Conservation (phyloP, 2,329 filamentous ascomycete species). For the Phaeosphaeriaceae sp. region DNA sequence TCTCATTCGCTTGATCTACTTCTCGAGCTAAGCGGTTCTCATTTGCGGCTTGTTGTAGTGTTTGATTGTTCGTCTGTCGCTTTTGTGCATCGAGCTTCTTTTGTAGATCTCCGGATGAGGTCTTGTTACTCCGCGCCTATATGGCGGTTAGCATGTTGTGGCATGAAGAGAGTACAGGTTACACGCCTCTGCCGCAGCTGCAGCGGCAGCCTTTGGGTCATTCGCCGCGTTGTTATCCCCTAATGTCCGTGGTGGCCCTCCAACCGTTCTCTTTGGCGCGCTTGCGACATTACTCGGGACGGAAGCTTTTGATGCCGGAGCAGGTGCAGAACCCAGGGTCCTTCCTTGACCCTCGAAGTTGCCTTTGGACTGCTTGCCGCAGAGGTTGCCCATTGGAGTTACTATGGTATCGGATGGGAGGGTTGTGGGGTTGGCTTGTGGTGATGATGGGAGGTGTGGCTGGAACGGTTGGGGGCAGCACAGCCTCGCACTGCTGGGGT, state of each 20-base stretch:
- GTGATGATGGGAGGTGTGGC: conserved; percentile 6
- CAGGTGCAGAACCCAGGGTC: conserved; percentile 66
- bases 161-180: conserved; percentile 1
- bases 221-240: conserved; percentile 57
- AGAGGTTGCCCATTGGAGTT: conserved; percentile 79
- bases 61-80: conserved; percentile 71
- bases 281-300: conserved; percentile 39
- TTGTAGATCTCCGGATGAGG: conserved; percentile 52
- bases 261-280: conserved; percentile 53
- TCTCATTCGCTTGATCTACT: conserved; percentile 67
- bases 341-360: conserved; percentile 76
- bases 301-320: conserved; percentile 51
- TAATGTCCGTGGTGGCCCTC: conserved; percentile 63
- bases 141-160: no score
- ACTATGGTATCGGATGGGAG: conserved; percentile 9
- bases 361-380: conserved; percentile 68
- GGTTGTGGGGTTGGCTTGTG: neutral
- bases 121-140: conserved; percentile 1
- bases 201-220: conserved; percentile 75
- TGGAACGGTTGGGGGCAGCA: conserved; percentile 24
- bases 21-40: conserved; percentile 71
- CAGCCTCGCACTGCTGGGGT: conserved; percentile 16
- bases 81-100: conserved; percentile 78
- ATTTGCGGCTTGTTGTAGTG: conserved; percentile 70
- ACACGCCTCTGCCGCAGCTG: conserved; percentile 82